Evolutionary conservation across 257 asterid species (phyloP).

Genomic region (Ehretia macrophylla): DNA sequence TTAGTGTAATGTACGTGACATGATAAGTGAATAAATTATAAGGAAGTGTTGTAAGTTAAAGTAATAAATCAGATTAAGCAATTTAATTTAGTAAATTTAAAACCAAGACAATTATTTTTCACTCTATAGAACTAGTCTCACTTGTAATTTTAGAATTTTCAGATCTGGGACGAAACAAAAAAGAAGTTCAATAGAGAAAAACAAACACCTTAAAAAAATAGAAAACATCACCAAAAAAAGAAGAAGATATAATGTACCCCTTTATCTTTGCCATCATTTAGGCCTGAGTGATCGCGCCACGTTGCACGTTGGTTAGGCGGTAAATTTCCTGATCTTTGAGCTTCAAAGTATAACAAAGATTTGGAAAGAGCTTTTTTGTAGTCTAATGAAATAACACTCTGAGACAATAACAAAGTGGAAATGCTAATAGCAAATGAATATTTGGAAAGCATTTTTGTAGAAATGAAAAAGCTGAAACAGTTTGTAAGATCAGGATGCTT

Average conservation of each 20-base stretch:
- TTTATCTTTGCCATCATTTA: slow-evolving; percentile 36
- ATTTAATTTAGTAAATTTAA: too few species aligned
- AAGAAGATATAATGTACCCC: slow-evolving; percentile 27
- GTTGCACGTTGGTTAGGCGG: slow-evolving; percentile 40
- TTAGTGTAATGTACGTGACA: too few species aligned
- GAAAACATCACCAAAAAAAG: neutral
- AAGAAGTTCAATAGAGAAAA: too few species aligned
- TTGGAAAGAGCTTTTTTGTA: slow-evolving; percentile 53
- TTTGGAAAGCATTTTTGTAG: neutral
- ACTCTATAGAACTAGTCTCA: too few species aligned
- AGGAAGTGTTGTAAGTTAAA: too few species aligned
- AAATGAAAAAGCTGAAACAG: neutral
- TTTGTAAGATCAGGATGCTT: neutral
- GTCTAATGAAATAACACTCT: slow-evolving; percentile 28
- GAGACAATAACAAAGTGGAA: slow-evolving; percentile 16
- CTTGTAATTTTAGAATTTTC: too few species aligned
- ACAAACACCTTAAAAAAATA: neutral
- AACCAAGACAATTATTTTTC: too few species aligned
- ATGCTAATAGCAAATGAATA: slow-evolving; percentile 18
- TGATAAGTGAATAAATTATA: too few species aligned
- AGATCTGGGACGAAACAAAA: too few species aligned
- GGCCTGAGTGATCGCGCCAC: slow-evolving; percentile 68
- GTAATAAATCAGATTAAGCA: too few species aligned
- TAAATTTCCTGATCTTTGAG: slow-evolving; percentile 67
- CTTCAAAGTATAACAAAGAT: slow-evolving; percentile 60